Evolutionary conservation across 75 land plant genomes (phyloP), one percentile per base, ranked within the genome.

Genomic region (Ceratopteris richardii): DNA sequence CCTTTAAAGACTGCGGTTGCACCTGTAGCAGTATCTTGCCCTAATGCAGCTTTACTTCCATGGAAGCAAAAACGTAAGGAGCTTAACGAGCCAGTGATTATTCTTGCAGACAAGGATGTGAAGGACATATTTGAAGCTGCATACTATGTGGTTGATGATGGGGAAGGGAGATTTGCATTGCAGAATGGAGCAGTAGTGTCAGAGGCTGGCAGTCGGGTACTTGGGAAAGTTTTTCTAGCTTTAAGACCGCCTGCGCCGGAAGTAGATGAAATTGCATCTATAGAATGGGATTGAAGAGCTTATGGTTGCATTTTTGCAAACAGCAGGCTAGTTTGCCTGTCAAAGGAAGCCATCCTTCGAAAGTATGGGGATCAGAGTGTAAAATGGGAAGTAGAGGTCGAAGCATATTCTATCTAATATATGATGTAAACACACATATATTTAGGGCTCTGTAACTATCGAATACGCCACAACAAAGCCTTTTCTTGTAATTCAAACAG

Each of bases 241-340:
- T 77, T 91, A 47, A 66, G 97, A 71, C 97, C 97, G 0, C 97
- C 97, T 0, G 62, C 44, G 51, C 66, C 50, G 13, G 76, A 84
- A 0, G 78, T 69, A 18, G 71, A 59, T 1, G 81, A 82, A 7
- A 71, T 66, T n/a, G 66, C 71, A 25, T 14, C 76, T 25, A 18
- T 28, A 17, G 91, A 90, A 26, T 83, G 82, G 70, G 91, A 90
- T 37, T 90, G 83, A 86, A 33, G 37, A 3, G 7, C 9, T 4
- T 3, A 9, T 33, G 37, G 37, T 4, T 33, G 37, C 9, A 33
- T 9, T 33, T 33, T 3, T 33, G 9, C 37, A 33, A 3, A 33
- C 9, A 33, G 9, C 7, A 33, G 37, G 37, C 9, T 33, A 9
- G 37, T 33, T 33, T 33, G 37, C 37, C 37, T 9, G 37, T 33